These are phyloP conservation scores for Piloderma croceum DNA, from an alignment of 768 basidiomycete species.

Conservation along the genomic window DNA sequence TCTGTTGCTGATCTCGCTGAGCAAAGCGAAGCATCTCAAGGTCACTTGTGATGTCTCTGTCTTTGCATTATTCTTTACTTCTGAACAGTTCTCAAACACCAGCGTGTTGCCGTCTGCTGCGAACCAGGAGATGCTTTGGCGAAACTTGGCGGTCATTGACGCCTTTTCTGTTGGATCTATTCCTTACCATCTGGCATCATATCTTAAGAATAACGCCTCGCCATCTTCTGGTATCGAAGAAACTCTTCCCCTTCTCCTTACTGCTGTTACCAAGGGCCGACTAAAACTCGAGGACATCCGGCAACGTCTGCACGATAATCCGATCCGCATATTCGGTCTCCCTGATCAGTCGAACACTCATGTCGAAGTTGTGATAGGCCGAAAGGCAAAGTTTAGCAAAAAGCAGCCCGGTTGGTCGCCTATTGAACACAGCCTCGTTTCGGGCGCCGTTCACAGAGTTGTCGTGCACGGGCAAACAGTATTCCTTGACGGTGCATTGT, in stretches of 20 bases:
- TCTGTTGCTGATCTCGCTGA: conserved; percentile 82
- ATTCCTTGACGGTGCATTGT: conserved; percentile 79
- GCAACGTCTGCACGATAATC: conserved; percentile 85
- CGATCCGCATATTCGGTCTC: conserved; percentile 84
- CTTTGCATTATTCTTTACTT: conserved; percentile 84
- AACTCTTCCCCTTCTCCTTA: conserved; percentile 79
- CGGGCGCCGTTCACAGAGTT: conserved; percentile 84
- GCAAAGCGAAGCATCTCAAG: conserved; percentile 89
- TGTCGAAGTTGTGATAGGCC: conserved; percentile 88
- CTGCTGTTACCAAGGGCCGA: conserved; percentile 74
- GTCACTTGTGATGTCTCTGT: conserved; percentile 96
- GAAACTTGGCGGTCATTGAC: conserved; percentile 78
- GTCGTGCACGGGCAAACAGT: conserved; percentile 85
- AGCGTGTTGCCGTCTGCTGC: conserved; percentile 61
- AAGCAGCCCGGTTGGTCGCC: conserved; percentile 75
- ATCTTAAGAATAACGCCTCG: conserved; percentile 54
- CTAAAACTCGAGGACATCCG: conserved; percentile 81
- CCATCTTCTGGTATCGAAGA: conserved; percentile 82
- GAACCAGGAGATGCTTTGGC: conserved; percentile 84
- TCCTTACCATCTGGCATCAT: conserved; percentile 69
- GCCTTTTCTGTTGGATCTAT: conserved; percentile 85
- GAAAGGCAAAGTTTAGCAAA: conserved; percentile 53
- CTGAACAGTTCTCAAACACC: conserved; percentile 63
- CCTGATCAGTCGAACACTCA: conserved; percentile 82
- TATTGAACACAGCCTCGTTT: conserved; percentile 51